Base-by-base conservation (phyloP, 768 basidiomycete genomes). In the Heimioporus sp. region DNA sequence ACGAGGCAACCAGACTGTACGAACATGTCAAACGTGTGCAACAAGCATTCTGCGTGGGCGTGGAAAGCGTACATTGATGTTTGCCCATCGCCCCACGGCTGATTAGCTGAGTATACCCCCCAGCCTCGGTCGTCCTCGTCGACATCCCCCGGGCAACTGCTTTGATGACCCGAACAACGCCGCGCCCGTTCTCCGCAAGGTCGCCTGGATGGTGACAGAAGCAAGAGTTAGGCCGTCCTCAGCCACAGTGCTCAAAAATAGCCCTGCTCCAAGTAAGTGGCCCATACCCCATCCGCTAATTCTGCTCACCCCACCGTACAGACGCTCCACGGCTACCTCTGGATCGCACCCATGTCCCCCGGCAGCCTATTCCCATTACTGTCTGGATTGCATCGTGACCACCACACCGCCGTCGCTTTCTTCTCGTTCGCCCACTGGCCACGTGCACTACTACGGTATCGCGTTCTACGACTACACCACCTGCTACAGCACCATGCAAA, bases 401-500 rank as follows among this genome's bases (percentile, higher is more conserved):
- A 84, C 0, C 78, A 78, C 54, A 62, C 74, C 9, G 69, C 69
- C 31, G 63, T 90, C 32, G 72, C 76, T 16, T 65, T 83, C 32
- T 86, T 91, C 10, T 83, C 86, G 1, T 90, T 90, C 55, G 77
- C 83, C 0, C 83, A 87, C 54, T 77, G 83, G 16, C 73, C 78
- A 1, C 73, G 77, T 17, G 73, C 74, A 2, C 71, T 76, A n/a
- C n/a, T n/a, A n/a, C 0, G 81, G 81, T 0, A 85, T 86, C 9
- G 89, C 80, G 11, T 98, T 98, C 72, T 88, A 89, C 54, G 95
- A 98, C 70, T 97, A 88, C 63, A 89, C 92, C 0, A 92, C 94
- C 3, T 83, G 94, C 3, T 98, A 98, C 65, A 92, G 91, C 19
- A 87, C 90, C 0, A 80, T 93, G 37, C 76, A 87, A 16, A 94